Evolutionary conservation across 2,329 filamentous ascomycete genomes (phyloP).

Genomic region (Helotiales sp.): DNA sequence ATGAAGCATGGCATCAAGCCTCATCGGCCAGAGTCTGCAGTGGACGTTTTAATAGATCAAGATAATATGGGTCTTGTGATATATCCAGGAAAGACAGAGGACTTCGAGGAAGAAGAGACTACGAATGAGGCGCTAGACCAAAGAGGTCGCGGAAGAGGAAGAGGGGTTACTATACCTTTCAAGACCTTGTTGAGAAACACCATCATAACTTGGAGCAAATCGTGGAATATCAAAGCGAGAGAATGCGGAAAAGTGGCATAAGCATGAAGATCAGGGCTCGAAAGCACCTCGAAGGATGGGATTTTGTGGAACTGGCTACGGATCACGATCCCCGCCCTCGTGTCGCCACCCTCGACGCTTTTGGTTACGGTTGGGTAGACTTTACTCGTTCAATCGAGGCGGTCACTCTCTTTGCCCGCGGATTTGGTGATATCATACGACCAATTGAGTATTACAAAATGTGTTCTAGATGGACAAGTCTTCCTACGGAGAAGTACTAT

Average conservation of each 20-base stretch:
- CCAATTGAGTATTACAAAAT: slow-evolving; percentile 6
- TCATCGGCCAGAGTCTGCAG: too few species aligned
- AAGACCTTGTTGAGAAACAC: slow-evolving; percentile 6
- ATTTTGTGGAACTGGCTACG: slow-evolving; percentile 9
- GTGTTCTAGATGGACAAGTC: slow-evolving; percentile 26
- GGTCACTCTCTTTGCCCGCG: slow-evolving; percentile 9
- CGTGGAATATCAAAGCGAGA: slow-evolving; percentile 1
- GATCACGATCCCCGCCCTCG: not conserved
- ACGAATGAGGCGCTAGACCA: too few species aligned
- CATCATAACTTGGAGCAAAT: slow-evolving; percentile 11
- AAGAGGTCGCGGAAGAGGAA: not conserved
- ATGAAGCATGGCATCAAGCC: too few species aligned
- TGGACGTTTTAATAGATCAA: too few species aligned
- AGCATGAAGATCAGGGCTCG: not conserved
- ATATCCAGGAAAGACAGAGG: too few species aligned
- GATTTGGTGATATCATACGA: slow-evolving; percentile 12
- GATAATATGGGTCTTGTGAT: too few species aligned
- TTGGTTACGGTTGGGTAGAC: slow-evolving; percentile 13
- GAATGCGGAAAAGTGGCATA: not conserved
- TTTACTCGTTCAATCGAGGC: slow-evolving; percentile 5
- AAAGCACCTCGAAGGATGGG: slow-evolving; percentile 10
- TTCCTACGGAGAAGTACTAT: slow-evolving; percentile 33
- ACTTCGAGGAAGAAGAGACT: too few species aligned
- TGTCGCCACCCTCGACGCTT: slow-evolving; percentile 1
- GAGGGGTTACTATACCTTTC: slow-evolving; percentile 1